A percentile compares a stretch with the other conserved stretches of the same genome.
phyloP scores from a whole-genome alignment of 140 eudicot genomes.

The Bidens hawaiensis region DNA sequence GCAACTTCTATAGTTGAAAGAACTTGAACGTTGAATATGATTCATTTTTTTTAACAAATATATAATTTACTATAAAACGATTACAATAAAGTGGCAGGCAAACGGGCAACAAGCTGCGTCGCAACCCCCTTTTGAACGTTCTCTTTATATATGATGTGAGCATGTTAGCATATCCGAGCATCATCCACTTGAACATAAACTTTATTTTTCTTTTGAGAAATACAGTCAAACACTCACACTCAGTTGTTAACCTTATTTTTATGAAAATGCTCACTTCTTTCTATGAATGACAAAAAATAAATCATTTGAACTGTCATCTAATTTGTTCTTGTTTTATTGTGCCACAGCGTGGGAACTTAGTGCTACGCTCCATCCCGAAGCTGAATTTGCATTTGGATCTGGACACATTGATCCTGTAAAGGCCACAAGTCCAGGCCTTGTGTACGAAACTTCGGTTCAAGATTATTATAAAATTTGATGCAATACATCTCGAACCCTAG shows the following conservation, averaged over 20 bases:
- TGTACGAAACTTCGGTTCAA: not conserved
- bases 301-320: not conserved
- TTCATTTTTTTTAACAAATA: too few species aligned
- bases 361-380: not conserved
- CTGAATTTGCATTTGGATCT: constrained; percentile 31
- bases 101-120: too few species aligned
- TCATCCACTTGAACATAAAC: not conserved
- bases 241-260: too few species aligned
- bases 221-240: too few species aligned
- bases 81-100: too few species aligned
- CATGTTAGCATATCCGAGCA: not conserved
- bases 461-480: constrained; percentile 22
- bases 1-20: not conserved
- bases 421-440: constrained; percentile 26
- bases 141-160: not conserved
- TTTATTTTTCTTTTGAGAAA: not conserved
- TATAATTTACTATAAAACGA: too few species aligned
- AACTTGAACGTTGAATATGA: not conserved
- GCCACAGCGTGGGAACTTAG: constrained; percentile 4
- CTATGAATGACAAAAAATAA: not conserved
- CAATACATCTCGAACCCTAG: not conserved
- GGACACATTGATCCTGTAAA: constrained; percentile 21
- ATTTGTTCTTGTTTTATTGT: not conserved
- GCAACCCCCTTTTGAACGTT: too few species aligned
- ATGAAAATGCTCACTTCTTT: too few species aligned